These are phyloP conservation scores for Nemania sp. DNA, from an alignment of 2,329 filamentous ascomycete species.

Conservation along the genomic window DNA sequence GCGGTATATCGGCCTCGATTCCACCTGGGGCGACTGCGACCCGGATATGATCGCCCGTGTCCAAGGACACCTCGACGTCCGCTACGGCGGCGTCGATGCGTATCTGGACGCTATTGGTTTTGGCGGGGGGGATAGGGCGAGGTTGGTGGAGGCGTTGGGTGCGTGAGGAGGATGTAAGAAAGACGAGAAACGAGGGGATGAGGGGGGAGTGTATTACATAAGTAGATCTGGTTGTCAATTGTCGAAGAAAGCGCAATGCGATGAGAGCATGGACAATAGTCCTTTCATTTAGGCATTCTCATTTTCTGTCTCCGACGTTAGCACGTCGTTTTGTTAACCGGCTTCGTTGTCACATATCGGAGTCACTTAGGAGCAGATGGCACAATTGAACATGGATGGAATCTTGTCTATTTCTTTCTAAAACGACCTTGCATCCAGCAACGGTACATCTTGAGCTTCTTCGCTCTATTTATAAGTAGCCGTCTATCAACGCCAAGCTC, in stretches of 20 bases:
- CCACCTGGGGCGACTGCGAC: constrained; percentile 72
- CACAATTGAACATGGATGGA: not conserved
- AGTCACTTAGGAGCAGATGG: no score
- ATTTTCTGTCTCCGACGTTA: no score
- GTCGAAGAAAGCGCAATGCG: no score
- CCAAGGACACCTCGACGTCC: constrained; percentile 57
- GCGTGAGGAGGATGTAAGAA: constrained; percentile 39
- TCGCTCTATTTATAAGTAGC: constrained; percentile 87
- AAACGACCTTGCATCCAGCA: constrained; percentile 93
- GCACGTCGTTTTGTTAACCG: no score
- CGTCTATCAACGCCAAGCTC: constrained; percentile 84
- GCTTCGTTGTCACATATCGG: no score
- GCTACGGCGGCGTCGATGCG: constrained; percentile 66
- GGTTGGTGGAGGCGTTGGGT: constrained; percentile 47
- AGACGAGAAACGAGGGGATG: not conserved
- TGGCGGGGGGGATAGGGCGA: constrained; percentile 45
- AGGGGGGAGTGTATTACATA: no score
- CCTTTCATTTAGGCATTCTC: no score
- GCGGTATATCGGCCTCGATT: constrained; percentile 67
- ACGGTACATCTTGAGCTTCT: constrained; percentile 95
- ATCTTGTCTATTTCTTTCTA: constrained; percentile 61
- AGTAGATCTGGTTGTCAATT: no score
- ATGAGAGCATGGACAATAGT: no score
- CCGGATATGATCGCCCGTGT: constrained; percentile 65
- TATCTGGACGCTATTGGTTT: constrained; percentile 71